These are phyloP conservation scores for Scalesia atractyloides DNA, from an alignment of 129 eudicot genomes.

Conservation along the genomic window DNA sequence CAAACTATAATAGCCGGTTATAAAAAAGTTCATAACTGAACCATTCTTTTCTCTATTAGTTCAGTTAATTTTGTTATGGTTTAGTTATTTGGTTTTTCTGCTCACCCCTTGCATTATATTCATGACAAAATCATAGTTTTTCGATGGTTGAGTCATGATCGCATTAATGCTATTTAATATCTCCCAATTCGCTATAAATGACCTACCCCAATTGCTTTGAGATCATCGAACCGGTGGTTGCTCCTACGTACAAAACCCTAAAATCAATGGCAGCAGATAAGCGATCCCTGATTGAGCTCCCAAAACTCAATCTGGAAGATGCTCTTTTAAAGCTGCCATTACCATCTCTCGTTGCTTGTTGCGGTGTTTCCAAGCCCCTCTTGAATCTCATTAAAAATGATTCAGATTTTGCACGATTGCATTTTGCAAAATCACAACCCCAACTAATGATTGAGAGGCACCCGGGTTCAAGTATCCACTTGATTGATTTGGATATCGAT, in stretches of 20 bases:
- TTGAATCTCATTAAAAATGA: conserved; percentile 23
- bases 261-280: conserved; percentile 30
- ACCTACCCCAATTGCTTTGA: conserved; percentile 7
- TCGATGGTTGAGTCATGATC: conserved; percentile 4
- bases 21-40: too few species aligned
- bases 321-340: conserved; percentile 13
- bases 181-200: background rate
- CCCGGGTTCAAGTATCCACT: conserved; percentile 3
- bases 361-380: conserved; percentile 22
- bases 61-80: too few species aligned
- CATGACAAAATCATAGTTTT: background rate
- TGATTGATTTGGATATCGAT: conserved; percentile 27
- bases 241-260: conserved; percentile 19
- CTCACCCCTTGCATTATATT: background rate
- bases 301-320: conserved; percentile 18
- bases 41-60: too few species aligned
- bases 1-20: too few species aligned
- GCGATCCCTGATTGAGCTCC: conserved; percentile 26
- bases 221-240: conserved; percentile 6
- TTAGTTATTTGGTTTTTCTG: too few species aligned
- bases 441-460: conserved; percentile 19
- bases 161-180: conserved; percentile 12
- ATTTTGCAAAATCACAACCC: conserved; percentile 24
- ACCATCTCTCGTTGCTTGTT: conserved; percentile 18
- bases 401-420: conserved; percentile 16